These are phyloP conservation scores for Aspergillus diversus DNA, from an alignment of 495 filamentous ascomycete species.

Conservation along the genomic window DNA sequence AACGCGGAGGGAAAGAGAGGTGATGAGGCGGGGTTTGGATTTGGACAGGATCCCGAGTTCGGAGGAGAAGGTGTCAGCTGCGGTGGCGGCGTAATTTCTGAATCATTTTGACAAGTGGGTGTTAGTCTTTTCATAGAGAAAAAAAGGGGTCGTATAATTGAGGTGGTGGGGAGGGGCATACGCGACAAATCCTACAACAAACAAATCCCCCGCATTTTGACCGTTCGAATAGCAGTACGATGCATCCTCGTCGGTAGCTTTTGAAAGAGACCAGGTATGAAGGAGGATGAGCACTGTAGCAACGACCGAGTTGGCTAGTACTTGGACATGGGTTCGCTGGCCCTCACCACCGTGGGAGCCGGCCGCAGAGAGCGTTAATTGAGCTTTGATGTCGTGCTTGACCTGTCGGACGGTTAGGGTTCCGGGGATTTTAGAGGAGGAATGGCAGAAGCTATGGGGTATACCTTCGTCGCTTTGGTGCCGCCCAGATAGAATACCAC, in stretches of 20 bases:
- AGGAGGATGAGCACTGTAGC: constrained; percentile 74
- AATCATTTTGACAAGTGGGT: constrained; percentile 1
- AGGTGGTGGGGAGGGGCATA: constrained; percentile 29
- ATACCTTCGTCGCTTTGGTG: constrained; percentile 79
- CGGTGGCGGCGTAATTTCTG: constrained; percentile 84
- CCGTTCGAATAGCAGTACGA: constrained; percentile 43
- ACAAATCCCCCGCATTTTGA: constrained; percentile 44
- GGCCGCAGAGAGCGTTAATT: constrained; percentile 73
- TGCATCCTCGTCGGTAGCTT: constrained; percentile 19
- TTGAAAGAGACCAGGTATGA: constrained; percentile 65
- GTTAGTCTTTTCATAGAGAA: neutral
- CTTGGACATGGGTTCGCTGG: constrained; percentile 82
- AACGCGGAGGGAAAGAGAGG: constrained; percentile 68
- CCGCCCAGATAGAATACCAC: constrained; percentile 86
- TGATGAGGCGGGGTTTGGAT: constrained; percentile 80
- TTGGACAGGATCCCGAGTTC: constrained; percentile 91
- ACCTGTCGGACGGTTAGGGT: constrained; percentile 50
- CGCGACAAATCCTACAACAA: constrained; percentile 62
- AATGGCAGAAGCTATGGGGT: neutral
- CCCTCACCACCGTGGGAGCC: constrained; percentile 78
- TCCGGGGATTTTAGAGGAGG: neutral
- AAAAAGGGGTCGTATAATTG: neutral
- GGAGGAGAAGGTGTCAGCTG: constrained; percentile 93
- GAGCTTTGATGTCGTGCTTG: constrained; percentile 84
- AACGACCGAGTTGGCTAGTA: constrained; percentile 83